These are phyloP conservation scores for Rheum nobile DNA, from an alignment of 148 eudicot species.

Conservation along the genomic window DNA sequence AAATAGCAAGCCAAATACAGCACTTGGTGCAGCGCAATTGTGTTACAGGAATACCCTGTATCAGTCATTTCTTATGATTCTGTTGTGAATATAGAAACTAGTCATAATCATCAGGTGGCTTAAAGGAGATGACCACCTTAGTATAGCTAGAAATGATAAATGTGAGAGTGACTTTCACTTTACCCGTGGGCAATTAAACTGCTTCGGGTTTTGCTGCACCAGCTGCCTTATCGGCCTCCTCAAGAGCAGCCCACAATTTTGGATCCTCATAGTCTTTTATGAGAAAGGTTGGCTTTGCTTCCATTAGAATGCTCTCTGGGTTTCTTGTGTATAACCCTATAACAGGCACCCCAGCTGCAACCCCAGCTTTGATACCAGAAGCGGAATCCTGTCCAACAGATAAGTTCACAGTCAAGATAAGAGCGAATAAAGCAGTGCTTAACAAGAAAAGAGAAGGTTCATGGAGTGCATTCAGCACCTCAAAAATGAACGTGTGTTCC, in stretches of 20 bases:
- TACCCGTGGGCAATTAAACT: background rate
- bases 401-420: background rate
- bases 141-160: background rate
- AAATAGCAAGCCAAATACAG: background rate
- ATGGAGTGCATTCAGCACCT: constrained; percentile 28
- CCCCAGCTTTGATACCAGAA: constrained; percentile 92
- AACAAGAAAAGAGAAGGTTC: background rate
- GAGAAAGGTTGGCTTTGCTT: constrained; percentile 65
- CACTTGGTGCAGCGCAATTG: background rate
- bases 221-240: constrained; percentile 36
- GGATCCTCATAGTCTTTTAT: constrained; percentile 71
- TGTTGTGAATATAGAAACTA: background rate
- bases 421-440: background rate
- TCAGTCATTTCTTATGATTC: background rate
- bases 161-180: background rate
- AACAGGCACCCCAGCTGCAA: constrained; percentile 95
- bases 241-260: constrained; percentile 77
- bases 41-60: background rate
- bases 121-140: background rate
- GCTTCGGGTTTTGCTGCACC: background rate
- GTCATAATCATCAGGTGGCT: background rate
- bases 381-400: constrained; percentile 53
- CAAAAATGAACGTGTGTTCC: constrained; percentile 71
- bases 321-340: constrained; percentile 71
- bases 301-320: constrained; percentile 48